phyloP scores from a whole-genome alignment of 2,329 filamentous ascomycete genomes.

The Aspergillus candidus region DNA sequence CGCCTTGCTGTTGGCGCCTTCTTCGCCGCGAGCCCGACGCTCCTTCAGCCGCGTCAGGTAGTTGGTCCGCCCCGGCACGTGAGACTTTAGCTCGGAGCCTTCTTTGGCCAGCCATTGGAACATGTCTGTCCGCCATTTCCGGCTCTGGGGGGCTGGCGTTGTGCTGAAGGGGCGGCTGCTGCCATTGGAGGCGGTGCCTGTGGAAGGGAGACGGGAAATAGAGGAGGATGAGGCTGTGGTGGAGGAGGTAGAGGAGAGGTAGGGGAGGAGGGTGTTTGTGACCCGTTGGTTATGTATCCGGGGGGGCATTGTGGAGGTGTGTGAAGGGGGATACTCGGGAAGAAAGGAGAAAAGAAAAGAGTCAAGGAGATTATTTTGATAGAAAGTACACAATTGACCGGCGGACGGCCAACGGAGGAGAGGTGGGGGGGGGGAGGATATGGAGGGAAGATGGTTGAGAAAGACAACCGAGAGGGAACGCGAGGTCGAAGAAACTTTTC shows the following conservation, averaged over 20 bases:
- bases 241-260: constrained; percentile 25
- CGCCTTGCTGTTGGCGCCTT: not conserved
- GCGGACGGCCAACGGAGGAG: constrained; percentile 14
- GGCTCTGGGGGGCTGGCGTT: constrained; percentile 36
- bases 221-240: constrained; percentile 15
- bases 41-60: constrained; percentile 21
- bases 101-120: constrained; percentile 51
- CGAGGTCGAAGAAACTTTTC: constrained; percentile 28
- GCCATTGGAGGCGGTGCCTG: constrained; percentile 8
- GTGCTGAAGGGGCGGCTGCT: constrained; percentile 28
- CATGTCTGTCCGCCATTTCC: constrained; percentile 48
- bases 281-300: constrained; percentile 34
- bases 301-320: constrained; percentile 29
- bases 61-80: constrained; percentile 28
- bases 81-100: constrained; percentile 26
- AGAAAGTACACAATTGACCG: not conserved
- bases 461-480: constrained; percentile 5
- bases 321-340: not conserved
- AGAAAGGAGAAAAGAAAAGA: constrained; percentile 4
- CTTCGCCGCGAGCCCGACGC: constrained; percentile 1
- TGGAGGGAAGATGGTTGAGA: constrained; percentile 6
- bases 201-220: constrained; percentile 4
- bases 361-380: not conserved
- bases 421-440: constrained; percentile 4
- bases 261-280: constrained; percentile 29